phyloP scores from a whole-genome alignment of 208 protist genomes.

The Leishmania arabica region DNA sequence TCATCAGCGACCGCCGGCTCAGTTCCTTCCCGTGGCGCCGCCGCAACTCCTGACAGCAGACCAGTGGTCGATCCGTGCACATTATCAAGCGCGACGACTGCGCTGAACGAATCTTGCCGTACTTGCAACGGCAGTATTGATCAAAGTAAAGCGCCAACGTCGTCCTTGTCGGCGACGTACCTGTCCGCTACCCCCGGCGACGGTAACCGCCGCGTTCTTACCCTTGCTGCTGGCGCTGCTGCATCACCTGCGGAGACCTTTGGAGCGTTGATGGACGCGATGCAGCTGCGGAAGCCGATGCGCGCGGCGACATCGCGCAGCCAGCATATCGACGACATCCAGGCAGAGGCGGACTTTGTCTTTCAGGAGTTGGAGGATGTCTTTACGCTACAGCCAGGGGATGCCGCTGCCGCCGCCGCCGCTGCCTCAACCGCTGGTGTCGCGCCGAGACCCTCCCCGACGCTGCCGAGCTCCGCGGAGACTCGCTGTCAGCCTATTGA shows the following conservation, averaged over 20 bases:
- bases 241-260: constrained; percentile 7
- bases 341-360: constrained; percentile 48
- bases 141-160: background rate
- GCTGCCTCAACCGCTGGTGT: background rate
- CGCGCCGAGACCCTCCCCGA: background rate
- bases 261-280: constrained; percentile 26
- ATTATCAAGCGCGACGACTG: background rate
- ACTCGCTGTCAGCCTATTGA: background rate
- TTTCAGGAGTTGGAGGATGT: constrained; percentile 55
- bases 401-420: constrained; percentile 18
- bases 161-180: background rate
- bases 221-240: background rate
- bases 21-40: background rate
- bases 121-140: background rate
- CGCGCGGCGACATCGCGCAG: constrained; percentile 18
- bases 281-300: constrained; percentile 37
- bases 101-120: background rate
- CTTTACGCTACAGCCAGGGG: constrained; percentile 42
- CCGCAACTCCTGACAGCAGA: background rate
- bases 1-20: background rate
- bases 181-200: no score
- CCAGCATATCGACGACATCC: constrained; percentile 49
- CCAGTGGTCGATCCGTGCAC: background rate
- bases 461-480: background rate
- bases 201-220: no score